Evolutionary conservation across 1,284 basidiomycete genomes (phyloP).

Genomic region (Cutaneotrichosporon cavernicola): DNA sequence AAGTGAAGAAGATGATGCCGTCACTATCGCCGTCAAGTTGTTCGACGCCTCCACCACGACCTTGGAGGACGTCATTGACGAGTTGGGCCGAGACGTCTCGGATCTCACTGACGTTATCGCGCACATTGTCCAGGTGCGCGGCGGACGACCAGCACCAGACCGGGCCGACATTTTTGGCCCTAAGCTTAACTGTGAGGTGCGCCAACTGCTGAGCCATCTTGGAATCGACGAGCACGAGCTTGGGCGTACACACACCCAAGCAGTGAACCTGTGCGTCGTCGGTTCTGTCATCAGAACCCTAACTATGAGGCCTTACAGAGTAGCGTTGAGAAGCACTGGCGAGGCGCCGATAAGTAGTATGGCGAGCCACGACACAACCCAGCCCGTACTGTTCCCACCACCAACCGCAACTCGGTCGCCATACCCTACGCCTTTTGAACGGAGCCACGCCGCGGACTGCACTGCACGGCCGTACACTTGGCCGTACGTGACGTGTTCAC

Average conservation of each 20-base stretch:
- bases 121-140: neutral
- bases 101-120: neutral
- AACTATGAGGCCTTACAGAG: slow-evolving; percentile 34
- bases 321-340: slow-evolving; percentile 42
- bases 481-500: slow-evolving; percentile 17
- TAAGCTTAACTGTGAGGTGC: slow-evolving; percentile 7
- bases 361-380: slow-evolving; percentile 31
- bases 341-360: slow-evolving; percentile 42
- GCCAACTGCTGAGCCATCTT: slow-evolving; percentile 33
- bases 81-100: neutral
- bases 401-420: slow-evolving; percentile 40
- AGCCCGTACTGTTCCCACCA: slow-evolving; percentile 32
- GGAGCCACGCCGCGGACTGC: slow-evolving; percentile 36
- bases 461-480: slow-evolving; percentile 29
- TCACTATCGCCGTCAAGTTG: slow-evolving; percentile 41
- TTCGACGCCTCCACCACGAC: slow-evolving; percentile 26
- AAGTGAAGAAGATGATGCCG: slow-evolving; percentile 48
- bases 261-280: slow-evolving; percentile 36
- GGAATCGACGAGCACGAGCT: slow-evolving; percentile 37
- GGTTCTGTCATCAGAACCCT: neutral
- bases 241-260: slow-evolving; percentile 31
- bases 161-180: slow-evolving; percentile 5
- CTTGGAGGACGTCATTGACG: slow-evolving; percentile 13
- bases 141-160: slow-evolving; percentile 14
- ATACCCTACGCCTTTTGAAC: slow-evolving; percentile 29